These are phyloP conservation scores for Zygotorulaspora mrakii DNA, from an alignment of 1,139 yeast species.

Conservation along the genomic window DNA sequence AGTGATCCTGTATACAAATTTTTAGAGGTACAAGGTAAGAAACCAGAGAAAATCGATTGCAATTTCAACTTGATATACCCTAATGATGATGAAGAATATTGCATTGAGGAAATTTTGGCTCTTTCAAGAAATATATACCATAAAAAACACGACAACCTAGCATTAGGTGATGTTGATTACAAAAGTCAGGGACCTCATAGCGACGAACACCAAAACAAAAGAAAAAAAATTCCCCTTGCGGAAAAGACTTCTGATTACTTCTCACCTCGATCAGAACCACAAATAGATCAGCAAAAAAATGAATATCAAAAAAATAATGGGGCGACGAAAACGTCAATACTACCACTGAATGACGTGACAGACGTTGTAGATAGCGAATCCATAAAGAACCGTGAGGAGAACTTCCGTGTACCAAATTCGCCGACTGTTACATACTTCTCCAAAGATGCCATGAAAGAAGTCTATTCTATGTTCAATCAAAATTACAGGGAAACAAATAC, in stretches of 20 bases:
- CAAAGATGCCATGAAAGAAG: conserved; percentile 71
- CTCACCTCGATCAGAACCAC: too few relatives aligned
- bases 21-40: conserved; percentile 55
- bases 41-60: conserved; percentile 59
- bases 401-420: conserved; percentile 41
- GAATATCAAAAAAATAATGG: neutral
- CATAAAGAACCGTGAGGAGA: conserved; percentile 13
- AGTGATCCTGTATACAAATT: conserved; percentile 43
- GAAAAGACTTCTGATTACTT: conserved; percentile 11
- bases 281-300: too few relatives aligned
- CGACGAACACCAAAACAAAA: conserved; percentile 8
- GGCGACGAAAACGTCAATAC: conserved; percentile 26
- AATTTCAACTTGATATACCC: conserved; percentile 58
- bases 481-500: conserved; percentile 25
- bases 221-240: conserved; percentile 9
- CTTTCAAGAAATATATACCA: conserved; percentile 39
- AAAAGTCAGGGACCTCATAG: neutral
- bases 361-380: conserved; percentile 9
- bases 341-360: conserved; percentile 30
- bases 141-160: conserved; percentile 5
- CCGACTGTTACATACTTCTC: conserved; percentile 82
- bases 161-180: neutral
- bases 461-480: conserved; percentile 70
- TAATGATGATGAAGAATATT: conserved; percentile 47
- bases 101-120: conserved; percentile 63